Evolutionary conservation across 2,329 filamentous ascomycete genomes (phyloP).

Genomic region (Madurella mycetomatis): DNA sequence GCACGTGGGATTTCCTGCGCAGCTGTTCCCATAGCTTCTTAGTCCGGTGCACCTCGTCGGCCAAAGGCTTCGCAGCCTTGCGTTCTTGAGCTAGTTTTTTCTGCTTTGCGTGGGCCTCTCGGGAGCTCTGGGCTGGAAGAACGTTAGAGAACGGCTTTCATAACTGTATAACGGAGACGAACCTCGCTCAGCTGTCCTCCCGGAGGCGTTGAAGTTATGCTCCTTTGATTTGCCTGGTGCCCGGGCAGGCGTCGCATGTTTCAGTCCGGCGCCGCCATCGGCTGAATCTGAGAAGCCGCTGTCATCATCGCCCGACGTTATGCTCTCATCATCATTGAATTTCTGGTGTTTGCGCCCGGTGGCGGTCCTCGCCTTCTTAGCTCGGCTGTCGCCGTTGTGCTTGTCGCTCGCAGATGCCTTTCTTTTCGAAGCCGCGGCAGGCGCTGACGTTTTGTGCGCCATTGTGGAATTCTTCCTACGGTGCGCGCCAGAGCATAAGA

Average conservation of each 20-base stretch:
- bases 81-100: slow-evolving; percentile 83
- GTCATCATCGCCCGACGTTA: slow-evolving; percentile 35
- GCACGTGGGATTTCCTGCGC: slow-evolving; percentile 88
- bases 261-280: slow-evolving; percentile 48
- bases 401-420: slow-evolving; percentile 48
- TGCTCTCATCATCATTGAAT: slow-evolving; percentile 34
- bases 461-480: slow-evolving; percentile 32
- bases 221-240: slow-evolving; percentile 27
- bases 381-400: slow-evolving; percentile 38
- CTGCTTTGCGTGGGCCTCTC: slow-evolving; percentile 90
- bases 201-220: slow-evolving; percentile 30
- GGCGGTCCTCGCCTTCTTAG: slow-evolving; percentile 49
- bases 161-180: slow-evolving; percentile 21
- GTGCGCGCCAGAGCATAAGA: neutral
- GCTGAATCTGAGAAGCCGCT: slow-evolving; percentile 44
- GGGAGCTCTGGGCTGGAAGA: slow-evolving; percentile 57
- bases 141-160: slow-evolving; percentile 5
- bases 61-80: slow-evolving; percentile 87
- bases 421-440: slow-evolving; percentile 50
- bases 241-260: slow-evolving; percentile 26
- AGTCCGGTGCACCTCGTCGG: slow-evolving; percentile 78
- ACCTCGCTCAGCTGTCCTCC: slow-evolving; percentile 42
- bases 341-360: slow-evolving; percentile 31
- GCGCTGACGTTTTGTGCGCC: slow-evolving; percentile 44
- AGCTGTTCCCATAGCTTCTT: slow-evolving; percentile 98